Conservation (phyloP, 2,329 filamentous ascomycete genomes). For the Coniochaeta sp. region DNA sequence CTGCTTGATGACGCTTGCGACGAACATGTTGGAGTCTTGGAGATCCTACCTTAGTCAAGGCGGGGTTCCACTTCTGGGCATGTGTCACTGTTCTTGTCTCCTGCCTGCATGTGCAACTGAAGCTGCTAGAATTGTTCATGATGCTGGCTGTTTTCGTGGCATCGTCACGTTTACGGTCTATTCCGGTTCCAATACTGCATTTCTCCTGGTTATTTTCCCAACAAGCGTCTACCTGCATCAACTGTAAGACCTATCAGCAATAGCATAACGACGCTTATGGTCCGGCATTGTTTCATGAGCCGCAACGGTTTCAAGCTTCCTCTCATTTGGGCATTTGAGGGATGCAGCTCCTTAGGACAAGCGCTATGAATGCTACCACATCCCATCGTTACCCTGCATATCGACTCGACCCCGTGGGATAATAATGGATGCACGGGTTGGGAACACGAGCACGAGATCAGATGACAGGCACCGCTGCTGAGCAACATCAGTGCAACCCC, state of each 20-base stretch:
- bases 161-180: no score
- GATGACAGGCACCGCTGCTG: not conserved
- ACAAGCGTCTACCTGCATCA: no score
- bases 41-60: not conserved
- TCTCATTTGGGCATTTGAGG: not conserved
- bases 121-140: no score
- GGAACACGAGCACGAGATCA: not conserved
- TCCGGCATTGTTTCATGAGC: conserved; percentile 3
- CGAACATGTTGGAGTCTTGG: not conserved
- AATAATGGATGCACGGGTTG: not conserved
- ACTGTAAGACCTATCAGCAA: no score
- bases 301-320: conserved; percentile 2
- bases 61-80: not conserved
- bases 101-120: no score
- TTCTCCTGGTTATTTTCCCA: no score
- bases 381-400: not conserved
- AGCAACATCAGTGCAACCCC: no score
- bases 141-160: no score
- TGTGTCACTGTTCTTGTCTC: not conserved
- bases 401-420: not conserved
- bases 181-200: no score
- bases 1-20: not conserved
- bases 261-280: no score
- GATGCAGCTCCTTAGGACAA: no score
- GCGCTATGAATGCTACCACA: no score